These are phyloP conservation scores for Crithidia sp. DNA, from an alignment of 208 protist genomes.

Conservation along the genomic window DNA sequence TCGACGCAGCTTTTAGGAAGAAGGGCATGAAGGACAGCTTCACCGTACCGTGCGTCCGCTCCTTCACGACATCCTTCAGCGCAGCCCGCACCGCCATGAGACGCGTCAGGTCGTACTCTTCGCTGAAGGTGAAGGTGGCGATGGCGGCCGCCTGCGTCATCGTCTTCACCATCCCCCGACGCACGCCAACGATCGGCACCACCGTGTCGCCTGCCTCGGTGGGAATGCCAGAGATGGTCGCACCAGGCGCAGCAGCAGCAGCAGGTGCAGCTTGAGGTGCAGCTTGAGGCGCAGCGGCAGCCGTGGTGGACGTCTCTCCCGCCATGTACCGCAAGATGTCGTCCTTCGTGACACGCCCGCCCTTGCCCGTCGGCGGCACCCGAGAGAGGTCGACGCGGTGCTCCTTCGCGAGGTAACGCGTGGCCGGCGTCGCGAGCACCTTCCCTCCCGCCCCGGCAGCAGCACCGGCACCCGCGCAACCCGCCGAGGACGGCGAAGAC, in stretches of 20 bases:
- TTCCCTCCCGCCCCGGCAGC: conserved; percentile 29
- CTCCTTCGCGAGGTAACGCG: conserved; percentile 85
- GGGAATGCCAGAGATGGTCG: background rate
- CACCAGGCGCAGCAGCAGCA: conserved; percentile 1
- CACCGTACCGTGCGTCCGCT: conserved; percentile 23
- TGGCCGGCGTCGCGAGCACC: conserved; percentile 91
- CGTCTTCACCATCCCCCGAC: conserved; percentile 91
- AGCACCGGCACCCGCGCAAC: background rate
- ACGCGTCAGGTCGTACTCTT: conserved; percentile 88
- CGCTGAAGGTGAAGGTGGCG: conserved; percentile 91
- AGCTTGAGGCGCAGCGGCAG: background rate
- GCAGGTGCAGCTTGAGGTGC: background rate
- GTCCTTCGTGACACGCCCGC: conserved; percentile 93
- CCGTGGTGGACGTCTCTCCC: no score
- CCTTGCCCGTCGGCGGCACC: conserved; percentile 69
- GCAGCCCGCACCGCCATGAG: conserved; percentile 58
- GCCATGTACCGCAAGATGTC: conserved; percentile 67
- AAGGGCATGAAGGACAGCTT: conserved; percentile 94
- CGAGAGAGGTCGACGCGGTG: conserved; percentile 77
- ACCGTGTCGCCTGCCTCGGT: conserved; percentile 36
- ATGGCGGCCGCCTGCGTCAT: conserved; percentile 91
- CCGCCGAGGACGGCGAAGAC: background rate
- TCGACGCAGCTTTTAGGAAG: conserved; percentile 94
- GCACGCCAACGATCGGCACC: conserved; percentile 52
- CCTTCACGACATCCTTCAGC: conserved; percentile 56